These are phyloP conservation scores for Fusarium hainanense DNA, from an alignment of 2,329 filamentous ascomycete genomes.

Conservation along the genomic window DNA sequence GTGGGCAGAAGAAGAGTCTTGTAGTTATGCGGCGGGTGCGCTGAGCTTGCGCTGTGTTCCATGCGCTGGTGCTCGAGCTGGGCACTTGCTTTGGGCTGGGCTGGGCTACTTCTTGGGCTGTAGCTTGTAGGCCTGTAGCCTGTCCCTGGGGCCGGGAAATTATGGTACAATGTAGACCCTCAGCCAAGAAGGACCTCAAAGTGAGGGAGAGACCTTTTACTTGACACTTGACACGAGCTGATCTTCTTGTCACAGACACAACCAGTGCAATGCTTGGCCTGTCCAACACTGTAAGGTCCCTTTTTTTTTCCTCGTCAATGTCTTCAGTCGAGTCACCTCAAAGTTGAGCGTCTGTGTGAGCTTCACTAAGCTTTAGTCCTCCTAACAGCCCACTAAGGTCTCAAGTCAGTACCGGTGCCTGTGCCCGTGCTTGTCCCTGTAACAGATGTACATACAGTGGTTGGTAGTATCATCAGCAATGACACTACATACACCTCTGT, in stretches of 20 bases:
- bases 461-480: neutral
- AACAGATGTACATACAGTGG: conserved; percentile 19
- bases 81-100: conserved; percentile 1
- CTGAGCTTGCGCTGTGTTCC: conserved; percentile 11
- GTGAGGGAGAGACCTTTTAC: neutral
- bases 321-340: conserved; percentile 11
- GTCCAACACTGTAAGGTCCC: conserved; percentile 3
- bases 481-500: conserved; percentile 11
- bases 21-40: conserved; percentile 29
- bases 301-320: neutral
- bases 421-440: conserved; percentile 31
- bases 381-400: conserved; percentile 24
- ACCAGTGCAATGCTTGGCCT: conserved; percentile 6
- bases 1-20: conserved; percentile 37
- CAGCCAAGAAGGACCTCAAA: conserved; percentile 37
- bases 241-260: conserved; percentile 20
- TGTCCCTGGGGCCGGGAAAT: conserved; percentile 41
- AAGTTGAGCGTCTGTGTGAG: conserved; percentile 27
- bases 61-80: conserved; percentile 24
- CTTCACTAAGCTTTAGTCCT: conserved; percentile 28
- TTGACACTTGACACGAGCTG: conserved; percentile 33
- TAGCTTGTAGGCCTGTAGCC: neutral
- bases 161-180: conserved; percentile 38
- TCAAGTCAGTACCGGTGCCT: conserved; percentile 26
- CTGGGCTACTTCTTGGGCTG: conserved; percentile 38